A percentile compares a stretch with the other conserved stretches of the same genome.
These are phyloP conservation scores for Tulasnella sp. DNA, from an alignment of 768 basidiomycete genomes.

Conservation along the genomic window DNA sequence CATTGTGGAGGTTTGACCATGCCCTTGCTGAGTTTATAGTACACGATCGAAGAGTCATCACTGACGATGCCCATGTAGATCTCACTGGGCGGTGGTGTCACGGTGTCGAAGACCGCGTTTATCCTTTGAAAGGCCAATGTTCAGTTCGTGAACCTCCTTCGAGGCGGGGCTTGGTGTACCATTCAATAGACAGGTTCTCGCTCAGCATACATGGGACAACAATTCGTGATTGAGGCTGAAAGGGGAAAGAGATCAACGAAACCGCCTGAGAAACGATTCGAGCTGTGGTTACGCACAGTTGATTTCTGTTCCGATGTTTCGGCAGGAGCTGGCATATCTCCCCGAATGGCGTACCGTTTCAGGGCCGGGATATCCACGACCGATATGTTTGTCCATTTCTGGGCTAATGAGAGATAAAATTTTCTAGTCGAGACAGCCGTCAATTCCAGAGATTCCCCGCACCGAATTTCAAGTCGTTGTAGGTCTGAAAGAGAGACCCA, in stretches of 20 bases:
- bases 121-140: constrained; percentile 43
- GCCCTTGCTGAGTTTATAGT: constrained; percentile 74
- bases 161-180: constrained; percentile 41
- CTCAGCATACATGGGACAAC: constrained; percentile 61
- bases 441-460: constrained; percentile 10
- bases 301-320: constrained; percentile 50
- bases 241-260: not conserved
- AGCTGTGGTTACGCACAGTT: constrained; percentile 27
- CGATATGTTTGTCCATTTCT: constrained; percentile 65
- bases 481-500: constrained; percentile 64
- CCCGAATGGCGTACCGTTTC: constrained; percentile 52
- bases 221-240: constrained; percentile 44
- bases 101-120: constrained; percentile 50
- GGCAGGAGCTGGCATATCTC: constrained; percentile 37
- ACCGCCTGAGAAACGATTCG: not conserved
- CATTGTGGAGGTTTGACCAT: constrained; percentile 56
- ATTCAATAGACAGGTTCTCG: constrained; percentile 60
- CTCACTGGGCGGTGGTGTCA: constrained; percentile 44
- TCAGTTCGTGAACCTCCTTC: not conserved
- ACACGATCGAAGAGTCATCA: constrained; percentile 77
- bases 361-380: constrained; percentile 56
- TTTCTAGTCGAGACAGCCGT: not conserved
- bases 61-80: constrained; percentile 68
- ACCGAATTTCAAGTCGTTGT: constrained; percentile 70
- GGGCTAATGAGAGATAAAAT: constrained; percentile 44